These are phyloP conservation scores for Apiotrichum siamense DNA, from an alignment of 1,284 basidiomycete species.

Conservation along the genomic window DNA sequence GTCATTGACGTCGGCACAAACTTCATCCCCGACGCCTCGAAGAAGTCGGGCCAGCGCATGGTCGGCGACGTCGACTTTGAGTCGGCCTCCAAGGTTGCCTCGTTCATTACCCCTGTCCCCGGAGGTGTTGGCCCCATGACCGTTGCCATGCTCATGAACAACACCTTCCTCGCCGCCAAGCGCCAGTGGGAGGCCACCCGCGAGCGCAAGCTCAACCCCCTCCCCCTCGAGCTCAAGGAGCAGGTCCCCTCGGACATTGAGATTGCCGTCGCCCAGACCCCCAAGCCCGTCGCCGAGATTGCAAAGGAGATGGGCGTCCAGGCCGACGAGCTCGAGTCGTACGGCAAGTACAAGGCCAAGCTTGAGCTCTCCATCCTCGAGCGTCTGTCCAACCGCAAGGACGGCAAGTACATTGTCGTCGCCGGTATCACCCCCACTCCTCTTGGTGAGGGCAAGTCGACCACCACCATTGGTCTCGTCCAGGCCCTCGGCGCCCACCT, in stretches of 20 bases:
- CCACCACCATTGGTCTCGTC: constrained; percentile 94
- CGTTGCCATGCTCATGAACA: constrained; percentile 96
- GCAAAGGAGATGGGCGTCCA: constrained; percentile 85
- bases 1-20: constrained; percentile 98
- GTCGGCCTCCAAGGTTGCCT: constrained; percentile 69
- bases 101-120: constrained; percentile 92
- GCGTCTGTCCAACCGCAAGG: constrained; percentile 73
- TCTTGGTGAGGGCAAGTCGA: constrained; percentile 96
- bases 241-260: constrained; percentile 93
- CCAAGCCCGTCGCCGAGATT: constrained; percentile 78
- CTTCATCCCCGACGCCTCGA: constrained; percentile 81
- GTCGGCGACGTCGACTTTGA: constrained; percentile 93
- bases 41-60: constrained; percentile 92
- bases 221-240: constrained; percentile 68
- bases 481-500: constrained; percentile 96
- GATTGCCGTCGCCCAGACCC: constrained; percentile 90
- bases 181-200: constrained; percentile 67
- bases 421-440: constrained; percentile 98
- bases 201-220: constrained; percentile 62
- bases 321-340: constrained; percentile 83
- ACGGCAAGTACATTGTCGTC: constrained; percentile 96
- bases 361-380: constrained; percentile 85
- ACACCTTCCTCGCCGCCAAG: constrained; percentile 80
- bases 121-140: constrained; percentile 99
- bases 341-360: constrained; percentile 96